These are phyloP conservation scores for Trichoderma virens DNA, from an alignment of 495 filamentous ascomycete genomes.

Conservation along the genomic window DNA sequence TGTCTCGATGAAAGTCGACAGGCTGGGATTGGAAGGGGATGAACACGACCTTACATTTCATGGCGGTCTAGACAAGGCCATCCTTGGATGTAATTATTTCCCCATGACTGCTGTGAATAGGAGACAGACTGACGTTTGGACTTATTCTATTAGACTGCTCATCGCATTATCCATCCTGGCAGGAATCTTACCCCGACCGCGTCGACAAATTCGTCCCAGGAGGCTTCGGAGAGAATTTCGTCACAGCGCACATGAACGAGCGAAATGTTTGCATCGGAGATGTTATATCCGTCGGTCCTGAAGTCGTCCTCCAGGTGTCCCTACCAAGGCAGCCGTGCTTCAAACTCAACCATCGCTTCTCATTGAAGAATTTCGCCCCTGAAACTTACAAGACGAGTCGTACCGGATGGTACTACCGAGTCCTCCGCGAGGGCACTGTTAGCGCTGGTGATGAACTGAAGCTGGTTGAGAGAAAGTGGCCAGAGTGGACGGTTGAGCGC, in stretches of 20 bases:
- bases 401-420: constrained; percentile 51
- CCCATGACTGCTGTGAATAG: neutral
- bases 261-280: constrained; percentile 53
- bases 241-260: constrained; percentile 43
- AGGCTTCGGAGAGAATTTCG: constrained; percentile 53
- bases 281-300: constrained; percentile 32
- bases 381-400: constrained; percentile 42
- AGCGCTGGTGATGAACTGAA: constrained; percentile 38
- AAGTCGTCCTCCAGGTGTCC: constrained; percentile 35
- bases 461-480: constrained; percentile 35
- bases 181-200: constrained; percentile 33
- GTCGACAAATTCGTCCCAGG: constrained; percentile 38
- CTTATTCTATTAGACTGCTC: constrained; percentile 32
- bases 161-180: constrained; percentile 44
- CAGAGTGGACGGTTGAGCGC: constrained; percentile 47
- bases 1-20: constrained; percentile 34
- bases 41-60: constrained; percentile 51
- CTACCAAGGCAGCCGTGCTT: constrained; percentile 48
- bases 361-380: constrained; percentile 44
- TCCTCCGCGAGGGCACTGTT: constrained; percentile 39
- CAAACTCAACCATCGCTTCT: constrained; percentile 51
- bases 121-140: neutral
- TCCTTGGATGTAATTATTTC: constrained; percentile 43
- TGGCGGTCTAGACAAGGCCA: constrained; percentile 47
- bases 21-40: constrained; percentile 41